Evolutionary conservation across 371 early-diverging fungal genomes (phyloP).

Genomic region (Paraphysoderma sedebokerense): DNA sequence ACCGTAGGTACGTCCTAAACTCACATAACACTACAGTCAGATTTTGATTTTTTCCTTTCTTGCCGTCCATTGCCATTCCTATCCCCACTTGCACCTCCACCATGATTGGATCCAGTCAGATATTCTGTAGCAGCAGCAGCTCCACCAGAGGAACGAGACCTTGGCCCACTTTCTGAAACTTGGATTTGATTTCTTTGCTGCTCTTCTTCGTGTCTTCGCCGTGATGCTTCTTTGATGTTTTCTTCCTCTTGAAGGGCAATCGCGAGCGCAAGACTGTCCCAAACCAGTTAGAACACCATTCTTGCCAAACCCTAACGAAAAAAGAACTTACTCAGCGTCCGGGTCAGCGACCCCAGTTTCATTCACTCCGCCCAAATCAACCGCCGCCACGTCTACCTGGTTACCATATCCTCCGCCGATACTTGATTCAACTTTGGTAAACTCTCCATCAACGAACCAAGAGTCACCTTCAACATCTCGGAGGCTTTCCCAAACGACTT

Average conservation of each 20-base stretch:
- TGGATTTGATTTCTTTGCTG: too few relatives aligned
- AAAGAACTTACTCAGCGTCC: neutral
- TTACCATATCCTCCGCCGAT: neutral
- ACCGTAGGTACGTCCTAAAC: too few relatives aligned
- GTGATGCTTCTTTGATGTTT: too few relatives aligned
- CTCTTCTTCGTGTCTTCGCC: too few relatives aligned
- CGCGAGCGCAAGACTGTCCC: neutral
- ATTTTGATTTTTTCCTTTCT: too few relatives aligned
- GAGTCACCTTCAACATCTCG: neutral
- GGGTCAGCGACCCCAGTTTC: neutral
- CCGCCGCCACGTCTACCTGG: neutral
- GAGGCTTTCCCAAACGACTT: constrained; percentile 1
- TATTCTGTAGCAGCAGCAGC: too few relatives aligned
- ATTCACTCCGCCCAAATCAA: neutral
- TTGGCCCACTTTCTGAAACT: too few relatives aligned
- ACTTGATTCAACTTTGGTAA: neutral
- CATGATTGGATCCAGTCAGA: too few relatives aligned
- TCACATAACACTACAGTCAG: too few relatives aligned
- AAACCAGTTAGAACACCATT: neutral
- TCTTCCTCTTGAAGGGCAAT: constrained; percentile 1
- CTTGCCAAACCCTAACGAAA: neutral
- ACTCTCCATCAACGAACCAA: constrained; percentile 1
- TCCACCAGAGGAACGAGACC: too few relatives aligned
- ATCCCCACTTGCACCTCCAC: too few relatives aligned
- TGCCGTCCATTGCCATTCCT: too few relatives aligned